Evolutionary conservation across 2,329 filamentous ascomycete species (phyloP), one percentile per base, ranked within the genome.

Genomic region (Stachybotrys echinatus): DNA sequence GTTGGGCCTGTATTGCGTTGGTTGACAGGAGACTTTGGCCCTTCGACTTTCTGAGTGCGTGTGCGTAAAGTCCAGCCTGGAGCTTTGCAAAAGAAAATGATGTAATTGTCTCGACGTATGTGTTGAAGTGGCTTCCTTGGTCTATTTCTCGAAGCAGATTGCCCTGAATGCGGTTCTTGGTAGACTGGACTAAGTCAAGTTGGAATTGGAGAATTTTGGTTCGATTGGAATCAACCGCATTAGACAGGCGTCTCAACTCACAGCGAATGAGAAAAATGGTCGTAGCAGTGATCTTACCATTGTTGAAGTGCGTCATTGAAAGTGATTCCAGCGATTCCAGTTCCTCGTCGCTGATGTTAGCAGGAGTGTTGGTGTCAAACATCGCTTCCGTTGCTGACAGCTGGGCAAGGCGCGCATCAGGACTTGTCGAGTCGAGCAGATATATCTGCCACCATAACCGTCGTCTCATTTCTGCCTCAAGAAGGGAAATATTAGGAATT

Each of bases 331-430:
- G 20, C 3, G 21, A 12, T 4, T 54, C 48, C 0, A 59, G 6
- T 12, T 54, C 51, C 4, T 12, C 12, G 21, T 77, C 74, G 52
- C 74, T 70, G 27, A 74, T 52, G 48, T 75, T 75, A 3, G 55
- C 52, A 0, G 76, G 75, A 6, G 71, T 57, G n/a, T 65, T 57
- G 1, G 72, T 73, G 48, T 75, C 68, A 23, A 71, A 75, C 2
- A 50, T 54, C 0, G 37, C 37, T n/a, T 53, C 51, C 5, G 55
- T 52, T n/a, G 61, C 44, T 2, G 56, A 57, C 1, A 62, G 34
- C 2, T 59, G 58, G n/a, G 48, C 45, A 2, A 56, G 40, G 2
- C 47, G 52, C 1, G 51, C 40, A 6, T 50, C 53, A 20, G 44
- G 37, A 2, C 23, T 45, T 37, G 52, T 50, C 3, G 59, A 62